These are phyloP conservation scores for Trichoderma endophyticum DNA, from an alignment of 2,329 filamentous ascomycete species.

Conservation along the genomic window DNA sequence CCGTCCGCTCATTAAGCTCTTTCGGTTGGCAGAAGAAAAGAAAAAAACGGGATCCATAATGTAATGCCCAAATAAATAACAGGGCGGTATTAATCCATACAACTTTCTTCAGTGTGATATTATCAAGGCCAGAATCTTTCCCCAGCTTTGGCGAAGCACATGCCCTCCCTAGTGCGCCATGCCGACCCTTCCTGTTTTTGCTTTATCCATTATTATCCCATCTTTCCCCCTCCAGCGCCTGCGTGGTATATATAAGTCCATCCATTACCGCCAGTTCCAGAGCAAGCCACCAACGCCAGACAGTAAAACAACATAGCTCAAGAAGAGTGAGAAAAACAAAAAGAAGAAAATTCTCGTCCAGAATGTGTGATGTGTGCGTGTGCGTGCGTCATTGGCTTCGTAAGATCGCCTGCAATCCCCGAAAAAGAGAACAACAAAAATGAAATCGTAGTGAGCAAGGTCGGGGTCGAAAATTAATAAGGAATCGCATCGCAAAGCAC, in stretches of 20 bases:
- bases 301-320: constrained; percentile 18
- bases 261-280: constrained; percentile 21
- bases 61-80: constrained; percentile 14
- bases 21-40: background rate
- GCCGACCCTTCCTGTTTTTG: background rate
- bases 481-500: background rate
- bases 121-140: constrained; percentile 9
- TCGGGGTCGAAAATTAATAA: constrained; percentile 4
- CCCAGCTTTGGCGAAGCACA: background rate
- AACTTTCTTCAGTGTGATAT: constrained; percentile 17
- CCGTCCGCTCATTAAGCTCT: background rate
- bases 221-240: constrained; percentile 3
- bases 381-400: constrained; percentile 20
- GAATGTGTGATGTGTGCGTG: constrained; percentile 16
- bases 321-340: background rate
- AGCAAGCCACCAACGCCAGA: constrained; percentile 25
- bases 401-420: constrained; percentile 16
- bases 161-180: background rate
- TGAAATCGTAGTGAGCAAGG: background rate
- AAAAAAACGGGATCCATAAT: constrained; percentile 6
- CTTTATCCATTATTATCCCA: background rate
- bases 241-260: constrained; percentile 19
- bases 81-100: constrained; percentile 25
- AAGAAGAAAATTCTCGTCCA: constrained; percentile 11
- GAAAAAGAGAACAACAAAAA: background rate